A percentile compares a stretch with the other conserved stretches of the same genome.
Conservation (phyloP, 225 moss, liverwort and hornwort genomes). For the Takakia lepidozioides region DNA sequence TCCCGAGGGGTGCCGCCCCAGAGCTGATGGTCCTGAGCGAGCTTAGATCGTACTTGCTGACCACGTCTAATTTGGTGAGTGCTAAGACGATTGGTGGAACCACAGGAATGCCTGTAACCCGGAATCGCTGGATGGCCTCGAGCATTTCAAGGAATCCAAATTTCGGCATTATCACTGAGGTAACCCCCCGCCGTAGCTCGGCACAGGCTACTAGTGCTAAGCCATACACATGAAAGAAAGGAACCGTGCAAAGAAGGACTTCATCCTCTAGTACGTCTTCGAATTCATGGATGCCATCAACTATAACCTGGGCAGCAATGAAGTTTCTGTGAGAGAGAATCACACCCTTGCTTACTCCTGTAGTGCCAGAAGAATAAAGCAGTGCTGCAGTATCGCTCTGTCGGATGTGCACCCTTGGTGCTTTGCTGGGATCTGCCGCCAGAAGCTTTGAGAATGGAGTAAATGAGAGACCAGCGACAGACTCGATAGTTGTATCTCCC, state of each 20-base stretch:
- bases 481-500: slow-evolving; percentile 8
- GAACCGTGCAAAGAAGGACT: slow-evolving; percentile 23
- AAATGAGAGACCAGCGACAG: background rate
- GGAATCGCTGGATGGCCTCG: slow-evolving; percentile 36
- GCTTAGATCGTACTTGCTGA: slow-evolving; percentile 50
- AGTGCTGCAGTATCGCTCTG: slow-evolving; percentile 41
- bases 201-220: slow-evolving; percentile 13
- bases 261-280: background rate
- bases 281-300: slow-evolving; percentile 1
- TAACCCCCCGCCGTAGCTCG: slow-evolving; percentile 24
- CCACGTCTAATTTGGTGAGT: slow-evolving; percentile 47
- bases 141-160: slow-evolving; percentile 48
- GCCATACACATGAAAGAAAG: slow-evolving; percentile 74
- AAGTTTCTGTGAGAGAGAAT: slow-evolving; percentile 56
- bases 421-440: slow-evolving; percentile 15
- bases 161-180: slow-evolving; percentile 45
- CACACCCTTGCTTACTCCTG: slow-evolving; percentile 75
- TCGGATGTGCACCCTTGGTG: slow-evolving; percentile 26
- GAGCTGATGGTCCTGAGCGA: slow-evolving; percentile 48
- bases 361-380: slow-evolving; percentile 78
- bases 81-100: slow-evolving; percentile 75
- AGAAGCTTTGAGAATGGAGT: slow-evolving; percentile 39
- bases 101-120: slow-evolving; percentile 23
- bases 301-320: slow-evolving; percentile 27
- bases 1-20: slow-evolving; percentile 61